phyloP scores from a whole-genome alignment of 495 filamentous ascomycete species.

The Daldinia decipiens region DNA sequence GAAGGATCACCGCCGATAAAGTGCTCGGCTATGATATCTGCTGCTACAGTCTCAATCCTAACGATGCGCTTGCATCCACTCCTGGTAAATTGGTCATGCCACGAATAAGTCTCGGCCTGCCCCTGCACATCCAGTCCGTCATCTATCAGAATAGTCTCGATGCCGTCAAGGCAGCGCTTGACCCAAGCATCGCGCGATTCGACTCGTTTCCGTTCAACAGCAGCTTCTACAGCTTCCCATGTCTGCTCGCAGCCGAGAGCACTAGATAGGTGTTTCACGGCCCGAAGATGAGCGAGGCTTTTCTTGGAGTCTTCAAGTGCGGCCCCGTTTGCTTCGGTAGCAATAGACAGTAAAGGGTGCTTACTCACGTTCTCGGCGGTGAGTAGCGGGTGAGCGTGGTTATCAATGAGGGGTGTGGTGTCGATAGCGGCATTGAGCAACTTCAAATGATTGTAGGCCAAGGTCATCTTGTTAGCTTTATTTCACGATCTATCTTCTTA shows the following conservation, averaged over 20 bases:
- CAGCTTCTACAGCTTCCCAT: slow-evolving; percentile 71
- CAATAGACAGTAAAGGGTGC: slow-evolving; percentile 73
- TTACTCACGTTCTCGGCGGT: slow-evolving; percentile 48
- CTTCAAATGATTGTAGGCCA: slow-evolving; percentile 39
- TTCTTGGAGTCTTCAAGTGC: slow-evolving; percentile 67
- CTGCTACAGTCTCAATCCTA: slow-evolving; percentile 81
- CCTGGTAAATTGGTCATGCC: slow-evolving; percentile 75
- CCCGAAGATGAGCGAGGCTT: slow-evolving; percentile 75
- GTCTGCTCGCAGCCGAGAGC: slow-evolving; percentile 68
- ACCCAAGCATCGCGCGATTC: slow-evolving; percentile 68
- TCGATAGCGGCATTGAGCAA: slow-evolving; percentile 61
- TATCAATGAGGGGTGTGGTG: slow-evolving; percentile 82
- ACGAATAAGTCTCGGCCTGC: slow-evolving; percentile 68
- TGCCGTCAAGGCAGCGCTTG: slow-evolving; percentile 73
- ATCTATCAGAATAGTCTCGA: slow-evolving; percentile 81
- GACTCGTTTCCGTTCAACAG: slow-evolving; percentile 64
- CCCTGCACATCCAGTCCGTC: slow-evolving; percentile 72
- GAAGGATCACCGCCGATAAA: slow-evolving; percentile 26
- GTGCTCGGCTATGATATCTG: slow-evolving; percentile 62
- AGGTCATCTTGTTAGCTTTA: slow-evolving; percentile 23
- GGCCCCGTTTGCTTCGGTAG: slow-evolving; percentile 76
- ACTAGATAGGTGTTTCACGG: slow-evolving; percentile 71
- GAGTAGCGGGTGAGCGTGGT: slow-evolving; percentile 80
- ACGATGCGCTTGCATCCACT: slow-evolving; percentile 79
- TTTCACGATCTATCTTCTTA: not conserved